Conservation (phyloP, 2,329 filamentous ascomycete genomes). For the Apiospora malaysiana region DNA sequence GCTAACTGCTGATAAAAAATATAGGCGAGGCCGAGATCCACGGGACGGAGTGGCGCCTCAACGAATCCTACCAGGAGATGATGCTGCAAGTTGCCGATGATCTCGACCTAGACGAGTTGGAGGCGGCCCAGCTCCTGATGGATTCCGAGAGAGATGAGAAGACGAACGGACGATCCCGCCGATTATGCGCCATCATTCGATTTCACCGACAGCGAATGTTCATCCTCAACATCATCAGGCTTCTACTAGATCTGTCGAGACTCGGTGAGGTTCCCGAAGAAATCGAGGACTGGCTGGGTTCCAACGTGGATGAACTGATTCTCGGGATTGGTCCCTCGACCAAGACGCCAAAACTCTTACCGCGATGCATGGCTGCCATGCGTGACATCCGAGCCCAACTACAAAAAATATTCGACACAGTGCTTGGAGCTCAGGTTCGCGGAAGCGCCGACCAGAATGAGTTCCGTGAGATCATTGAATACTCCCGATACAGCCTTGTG, state of each 20-base stretch:
- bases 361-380: slow-evolving; percentile 80
- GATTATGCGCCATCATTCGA: slow-evolving; percentile 81
- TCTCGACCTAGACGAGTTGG: slow-evolving; percentile 86
- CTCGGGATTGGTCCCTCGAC: slow-evolving; percentile 56
- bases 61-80: slow-evolving; percentile 85
- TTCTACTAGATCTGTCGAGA: slow-evolving; percentile 74
- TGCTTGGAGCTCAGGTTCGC: slow-evolving; percentile 76
- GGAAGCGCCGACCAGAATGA: slow-evolving; percentile 65
- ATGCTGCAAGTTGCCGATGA: slow-evolving; percentile 84
- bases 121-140: slow-evolving; percentile 78
- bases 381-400: slow-evolving; percentile 78
- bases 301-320: slow-evolving; percentile 62
- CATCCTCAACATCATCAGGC: slow-evolving; percentile 80
- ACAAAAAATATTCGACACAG: slow-evolving; percentile 74
- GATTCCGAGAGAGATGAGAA: slow-evolving; percentile 73
- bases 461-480: slow-evolving; percentile 77
- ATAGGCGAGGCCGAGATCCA: slow-evolving; percentile 77
- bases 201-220: slow-evolving; percentile 88
- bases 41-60: slow-evolving; percentile 78
- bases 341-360: slow-evolving; percentile 65
- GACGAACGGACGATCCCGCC: slow-evolving; percentile 72
- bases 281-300: slow-evolving; percentile 56
- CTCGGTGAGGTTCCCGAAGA: slow-evolving; percentile 63
- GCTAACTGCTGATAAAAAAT: background rate
- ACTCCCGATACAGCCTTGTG: slow-evolving; percentile 78